Evolutionary conservation across 768 basidiomycete genomes (phyloP).

Genomic region (Agaricus subrufescens): DNA sequence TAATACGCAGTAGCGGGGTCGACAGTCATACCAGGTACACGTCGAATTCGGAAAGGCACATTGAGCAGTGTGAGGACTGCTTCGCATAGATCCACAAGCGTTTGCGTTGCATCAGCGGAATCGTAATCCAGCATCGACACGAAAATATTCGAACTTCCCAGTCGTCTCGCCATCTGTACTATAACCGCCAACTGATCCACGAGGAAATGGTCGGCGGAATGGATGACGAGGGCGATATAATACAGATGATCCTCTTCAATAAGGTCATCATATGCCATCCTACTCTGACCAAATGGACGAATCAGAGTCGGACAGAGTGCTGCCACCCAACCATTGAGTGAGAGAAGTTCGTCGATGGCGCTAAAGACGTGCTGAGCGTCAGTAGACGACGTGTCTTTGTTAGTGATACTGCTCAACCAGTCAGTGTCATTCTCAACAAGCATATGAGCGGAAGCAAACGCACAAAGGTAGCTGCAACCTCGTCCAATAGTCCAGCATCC

Average conservation of each 20-base stretch:
- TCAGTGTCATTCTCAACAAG: background rate
- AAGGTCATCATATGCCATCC: slow-evolving; percentile 86
- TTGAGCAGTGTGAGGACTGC: slow-evolving; percentile 91
- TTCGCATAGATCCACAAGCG: slow-evolving; percentile 91
- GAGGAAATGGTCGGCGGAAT: slow-evolving; percentile 98
- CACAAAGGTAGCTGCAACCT: slow-evolving; percentile 90
- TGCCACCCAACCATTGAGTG: slow-evolving; percentile 97
- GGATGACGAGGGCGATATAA: slow-evolving; percentile 92
- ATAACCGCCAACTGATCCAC: slow-evolving; percentile 98
- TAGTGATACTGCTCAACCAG: slow-evolving; percentile 54
- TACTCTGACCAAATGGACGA: slow-evolving; percentile 94
- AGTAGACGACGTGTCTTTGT: slow-evolving; percentile 79
- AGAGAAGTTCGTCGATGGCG: slow-evolving; percentile 91
- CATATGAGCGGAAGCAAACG: slow-evolving; percentile 23
- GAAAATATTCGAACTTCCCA: slow-evolving; percentile 87
- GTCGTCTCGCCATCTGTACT: slow-evolving; percentile 87
- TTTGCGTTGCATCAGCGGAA: slow-evolving; percentile 92
- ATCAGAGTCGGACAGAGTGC: slow-evolving; percentile 89
- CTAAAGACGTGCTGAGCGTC: slow-evolving; percentile 88
- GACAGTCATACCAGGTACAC: slow-evolving; percentile 90
- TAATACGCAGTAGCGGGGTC: slow-evolving; percentile 90
- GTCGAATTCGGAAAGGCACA: slow-evolving; percentile 86
- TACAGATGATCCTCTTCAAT: slow-evolving; percentile 80
- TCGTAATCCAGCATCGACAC: slow-evolving; percentile 98
- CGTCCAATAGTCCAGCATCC: slow-evolving; percentile 86